A percentile compares a stretch with the other conserved stretches of the same genome.
Conservation (phyloP, 192 early-diverging fungal species). For the Phycomyces blakesleeanus region DNA sequence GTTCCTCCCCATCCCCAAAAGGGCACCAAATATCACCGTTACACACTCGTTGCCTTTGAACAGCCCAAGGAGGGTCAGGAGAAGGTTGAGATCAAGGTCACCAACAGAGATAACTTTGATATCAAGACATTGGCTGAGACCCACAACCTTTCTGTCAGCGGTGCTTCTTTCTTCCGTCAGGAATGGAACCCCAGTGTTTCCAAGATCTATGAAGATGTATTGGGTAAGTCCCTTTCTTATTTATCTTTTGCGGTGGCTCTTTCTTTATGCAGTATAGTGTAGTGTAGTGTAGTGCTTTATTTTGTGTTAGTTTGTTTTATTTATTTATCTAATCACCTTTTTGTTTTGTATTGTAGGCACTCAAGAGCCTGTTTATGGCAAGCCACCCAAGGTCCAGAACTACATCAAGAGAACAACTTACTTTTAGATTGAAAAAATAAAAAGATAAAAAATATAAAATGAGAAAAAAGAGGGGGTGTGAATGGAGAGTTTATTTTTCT, state of each 20-base stretch:
- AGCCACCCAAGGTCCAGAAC: slow-evolving; percentile 44
- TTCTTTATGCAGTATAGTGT: too few species aligned
- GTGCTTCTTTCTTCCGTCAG: slow-evolving; percentile 54
- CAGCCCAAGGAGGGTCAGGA: slow-evolving; percentile 53
- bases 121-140: slow-evolving; percentile 32
- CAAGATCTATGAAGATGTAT: slow-evolving; percentile 47
- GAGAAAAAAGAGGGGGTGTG: too few species aligned
- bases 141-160: slow-evolving; percentile 41
- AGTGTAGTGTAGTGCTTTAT: too few species aligned
- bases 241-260: too few species aligned
- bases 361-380: slow-evolving; percentile 50
- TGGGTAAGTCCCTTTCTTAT: too few species aligned
- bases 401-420: slow-evolving; percentile 41
- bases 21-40: slow-evolving; percentile 72
- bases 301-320: background rate
- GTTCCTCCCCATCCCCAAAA: slow-evolving; percentile 74
- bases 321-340: too few species aligned
- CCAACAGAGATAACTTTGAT: slow-evolving; percentile 24
- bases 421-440: too few species aligned
- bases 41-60: slow-evolving; percentile 62
- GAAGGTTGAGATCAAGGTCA: slow-evolving; percentile 42
- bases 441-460: too few species aligned
- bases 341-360: slow-evolving; percentile 11
- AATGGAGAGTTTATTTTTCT: too few species aligned
- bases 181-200: slow-evolving; percentile 51